phyloP scores from a whole-genome alignment of 129 eudicot genomes.

The Artemisia argyi region DNA sequence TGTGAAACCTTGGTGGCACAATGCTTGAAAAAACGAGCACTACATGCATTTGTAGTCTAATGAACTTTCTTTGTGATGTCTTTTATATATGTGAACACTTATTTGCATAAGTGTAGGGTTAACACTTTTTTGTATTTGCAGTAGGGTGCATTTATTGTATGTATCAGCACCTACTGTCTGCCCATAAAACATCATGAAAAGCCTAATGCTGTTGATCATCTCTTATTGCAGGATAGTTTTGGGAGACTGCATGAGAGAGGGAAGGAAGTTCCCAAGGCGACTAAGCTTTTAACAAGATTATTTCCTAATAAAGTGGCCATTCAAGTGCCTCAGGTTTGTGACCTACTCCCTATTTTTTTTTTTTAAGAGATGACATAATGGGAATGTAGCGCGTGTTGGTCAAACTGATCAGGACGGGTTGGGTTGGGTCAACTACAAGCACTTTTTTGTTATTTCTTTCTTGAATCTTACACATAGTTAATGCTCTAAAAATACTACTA shows the following conservation, averaged over 20 bases:
- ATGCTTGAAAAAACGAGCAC: not conserved
- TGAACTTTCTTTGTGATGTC: too few species aligned
- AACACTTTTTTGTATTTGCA: not conserved
- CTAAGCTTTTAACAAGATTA: slow-evolving; percentile 71
- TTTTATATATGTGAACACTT: too few species aligned
- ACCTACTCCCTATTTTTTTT: not conserved
- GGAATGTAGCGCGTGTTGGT: not conserved
- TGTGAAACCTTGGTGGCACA: not conserved
- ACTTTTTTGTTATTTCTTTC: not conserved
- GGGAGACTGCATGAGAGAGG: slow-evolving; percentile 77
- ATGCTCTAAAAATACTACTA: too few species aligned
- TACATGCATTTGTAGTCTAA: too few species aligned
- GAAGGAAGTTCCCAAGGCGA: slow-evolving; percentile 70
- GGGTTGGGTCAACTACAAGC: not conserved
- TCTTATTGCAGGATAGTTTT: slow-evolving; percentile 64
- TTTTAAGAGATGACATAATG: not conserved
- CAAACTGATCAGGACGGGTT: not conserved
- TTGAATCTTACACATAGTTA: too few species aligned
- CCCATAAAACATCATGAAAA: not conserved
- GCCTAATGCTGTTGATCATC: slow-evolving; percentile 25
- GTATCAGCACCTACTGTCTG: not conserved
- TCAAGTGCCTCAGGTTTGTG: slow-evolving; percentile 90
- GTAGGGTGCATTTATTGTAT: not conserved
- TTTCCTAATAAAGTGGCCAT: slow-evolving; percentile 89
- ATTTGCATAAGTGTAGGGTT: not conserved